phyloP scores from a whole-genome alignment of 192 early-diverging fungal genomes.

The Thamnidium elegans region DNA sequence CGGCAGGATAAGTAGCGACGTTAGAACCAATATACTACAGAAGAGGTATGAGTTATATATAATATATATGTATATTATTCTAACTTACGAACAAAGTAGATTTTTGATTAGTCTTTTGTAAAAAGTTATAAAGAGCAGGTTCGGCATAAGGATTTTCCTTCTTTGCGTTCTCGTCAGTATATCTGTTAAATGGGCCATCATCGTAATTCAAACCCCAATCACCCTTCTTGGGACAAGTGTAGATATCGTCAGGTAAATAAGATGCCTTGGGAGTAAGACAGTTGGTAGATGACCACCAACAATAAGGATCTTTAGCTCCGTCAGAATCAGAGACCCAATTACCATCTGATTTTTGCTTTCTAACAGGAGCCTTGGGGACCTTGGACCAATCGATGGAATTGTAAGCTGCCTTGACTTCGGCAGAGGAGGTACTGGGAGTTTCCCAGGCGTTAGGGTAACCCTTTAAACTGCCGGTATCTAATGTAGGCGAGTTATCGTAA shows the following conservation, averaged over 20 bases:
- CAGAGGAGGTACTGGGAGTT: conserved; percentile 26
- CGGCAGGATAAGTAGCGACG: conserved; percentile 35
- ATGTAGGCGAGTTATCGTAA: too few relatives aligned
- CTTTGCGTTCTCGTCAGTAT: neutral
- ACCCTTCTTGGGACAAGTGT: conserved; percentile 27
- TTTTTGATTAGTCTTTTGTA: conserved; percentile 11
- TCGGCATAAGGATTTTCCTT: conserved; percentile 11
- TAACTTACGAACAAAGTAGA: conserved; percentile 22
- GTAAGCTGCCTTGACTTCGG: conserved; percentile 22
- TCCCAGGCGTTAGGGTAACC: conserved; percentile 30
- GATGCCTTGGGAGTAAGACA: conserved; percentile 14
- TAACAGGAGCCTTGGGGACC: conserved; percentile 26
- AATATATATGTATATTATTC: neutral
- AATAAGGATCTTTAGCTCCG: conserved; percentile 11
- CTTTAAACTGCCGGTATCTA: neutral
- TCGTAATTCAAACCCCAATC: conserved; percentile 49
- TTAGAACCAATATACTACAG: conserved; percentile 47
- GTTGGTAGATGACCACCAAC: conserved; percentile 27
- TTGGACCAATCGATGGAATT: conserved; percentile 28
- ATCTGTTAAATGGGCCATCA: conserved; percentile 37
- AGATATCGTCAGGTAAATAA: conserved; percentile 21
- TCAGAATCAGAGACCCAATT: neutral
- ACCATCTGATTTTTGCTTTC: conserved; percentile 14
- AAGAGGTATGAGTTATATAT: neutral
- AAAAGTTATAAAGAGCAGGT: conserved; percentile 27